Evolutionary conservation across 176 grass and related monocot genomes (phyloP), one percentile per base, ranked within the genome.

Genomic region (Melocanna baccifera): DNA sequence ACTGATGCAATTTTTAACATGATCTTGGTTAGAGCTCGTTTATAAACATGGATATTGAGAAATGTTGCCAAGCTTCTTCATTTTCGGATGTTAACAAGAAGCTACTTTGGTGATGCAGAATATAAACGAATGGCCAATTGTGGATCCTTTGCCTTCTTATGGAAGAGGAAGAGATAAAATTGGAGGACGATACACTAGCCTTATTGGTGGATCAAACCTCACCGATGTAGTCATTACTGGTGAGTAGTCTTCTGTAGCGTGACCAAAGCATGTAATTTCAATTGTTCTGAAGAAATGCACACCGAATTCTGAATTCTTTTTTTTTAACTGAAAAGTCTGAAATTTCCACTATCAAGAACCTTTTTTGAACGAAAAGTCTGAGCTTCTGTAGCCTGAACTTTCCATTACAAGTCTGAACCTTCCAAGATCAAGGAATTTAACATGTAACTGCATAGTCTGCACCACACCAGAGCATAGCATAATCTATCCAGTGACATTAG

Each of bases 131-230:
- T 99, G 93, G 93, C 96, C 93, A 8, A 15, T 96, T 22, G 79
- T 99, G 12, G 96, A 92, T 4, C 96, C 93, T 1, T 81, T 99
- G 69, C 96, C 96, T 1, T 99, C 96, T 0, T 99, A 96, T 30
- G 93, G 96, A 1, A 81, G 96, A 68, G 96, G 96, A 1, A 89
- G 96, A 61, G 96, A 99, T 76, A 91, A 89, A 34, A 37, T 73
- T 3, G 96, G 96, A 0, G 96, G 93, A 0, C 75, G 96, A 12
- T 99, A 88, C 87, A 87, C 91, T 15, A 99, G 96, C 88, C 91
- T 99, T 16, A 91, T 99, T 65, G 91, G 89, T 13, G 96, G 96
- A 50, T 83, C 86, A 0, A 98, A 98, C 77, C 89, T 98, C 42
- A 94, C 87, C 0, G 96, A 99, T 77, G 91, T 99, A 0, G 86